Percentiles rank a stretch among this genome's conserved stretches.
Conservation (phyloP, 768 basidiomycete genomes). For the Trametes coccinea region DNA sequence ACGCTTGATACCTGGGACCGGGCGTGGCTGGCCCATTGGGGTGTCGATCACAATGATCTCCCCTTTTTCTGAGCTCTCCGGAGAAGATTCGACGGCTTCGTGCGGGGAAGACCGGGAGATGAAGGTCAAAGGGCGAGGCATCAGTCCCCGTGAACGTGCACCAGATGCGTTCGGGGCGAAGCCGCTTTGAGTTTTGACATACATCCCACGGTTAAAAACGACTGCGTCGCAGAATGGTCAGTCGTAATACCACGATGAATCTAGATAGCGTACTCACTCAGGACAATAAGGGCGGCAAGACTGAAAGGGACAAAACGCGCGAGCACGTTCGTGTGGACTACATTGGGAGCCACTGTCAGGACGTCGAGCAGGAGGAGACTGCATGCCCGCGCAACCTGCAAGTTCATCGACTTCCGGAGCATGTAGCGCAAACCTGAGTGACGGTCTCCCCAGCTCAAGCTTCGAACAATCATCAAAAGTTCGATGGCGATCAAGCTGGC, state of each 20-base stretch:
- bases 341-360: slow-evolving; percentile 40
- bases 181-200: neutral
- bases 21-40: neutral
- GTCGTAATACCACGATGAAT: neutral
- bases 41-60: slow-evolving; percentile 3
- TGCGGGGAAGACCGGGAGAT: too few species aligned
- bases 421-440: slow-evolving; percentile 19
- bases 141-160: too few species aligned
- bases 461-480: slow-evolving; percentile 39
- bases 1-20: too few species aligned
- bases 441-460: slow-evolving; percentile 31
- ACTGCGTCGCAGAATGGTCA: neutral
- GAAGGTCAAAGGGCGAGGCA: too few species aligned
- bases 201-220: slow-evolving; percentile 19
- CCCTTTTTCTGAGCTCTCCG: neutral
- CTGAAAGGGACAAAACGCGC: slow-evolving; percentile 45
- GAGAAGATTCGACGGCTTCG: neutral
- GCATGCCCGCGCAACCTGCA: slow-evolving; percentile 35
- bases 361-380: slow-evolving; percentile 47
- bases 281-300: slow-evolving; percentile 42
- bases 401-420: slow-evolving; percentile 30
- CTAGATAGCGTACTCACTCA: slow-evolving; percentile 35
- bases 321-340: slow-evolving; percentile 36
- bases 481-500: slow-evolving; percentile 40
- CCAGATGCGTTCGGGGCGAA: neutral